A percentile compares a stretch with the other conserved stretches of the same genome.
Conservation (phyloP, 139 green algal species). For the Yamagishiella unicocca region DNA sequence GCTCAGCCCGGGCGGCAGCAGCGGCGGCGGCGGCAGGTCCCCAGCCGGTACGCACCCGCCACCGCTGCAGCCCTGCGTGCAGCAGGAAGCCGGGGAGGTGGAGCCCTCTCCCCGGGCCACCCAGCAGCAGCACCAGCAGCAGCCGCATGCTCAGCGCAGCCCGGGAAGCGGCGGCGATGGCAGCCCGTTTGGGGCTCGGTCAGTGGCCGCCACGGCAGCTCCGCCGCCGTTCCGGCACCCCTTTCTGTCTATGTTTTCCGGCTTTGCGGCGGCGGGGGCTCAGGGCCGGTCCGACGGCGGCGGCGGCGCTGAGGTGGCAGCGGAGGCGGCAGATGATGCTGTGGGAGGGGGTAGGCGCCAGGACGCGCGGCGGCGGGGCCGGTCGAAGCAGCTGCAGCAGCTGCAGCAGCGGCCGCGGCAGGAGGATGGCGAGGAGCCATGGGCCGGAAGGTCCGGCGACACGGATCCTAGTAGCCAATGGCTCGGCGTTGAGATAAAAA, state of each 20-base stretch:
- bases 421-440: conserved; percentile 37
- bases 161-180: neutral
- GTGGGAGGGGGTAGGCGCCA: neutral
- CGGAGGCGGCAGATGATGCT: neutral
- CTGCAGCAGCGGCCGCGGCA: neutral
- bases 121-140: too few species aligned
- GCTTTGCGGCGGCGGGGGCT: neutral
- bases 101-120: too few species aligned
- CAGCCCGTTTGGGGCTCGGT: too few species aligned
- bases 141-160: too few species aligned
- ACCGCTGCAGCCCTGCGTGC: too few species aligned
- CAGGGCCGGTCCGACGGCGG: neutral
- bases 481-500: too few species aligned
- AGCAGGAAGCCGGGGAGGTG: too few species aligned
- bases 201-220: neutral
- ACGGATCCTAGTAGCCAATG: too few species aligned
- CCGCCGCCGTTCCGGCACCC: conserved; percentile 11
- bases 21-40: neutral
- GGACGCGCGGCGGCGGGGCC: neutral
- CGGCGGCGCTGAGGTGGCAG: neutral
- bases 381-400: neutral
- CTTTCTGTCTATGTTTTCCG: conserved; percentile 33
- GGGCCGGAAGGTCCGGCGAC: too few species aligned
- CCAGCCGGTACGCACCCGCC: too few species aligned
- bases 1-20: neutral